These are phyloP conservation scores for Cucurbitaria berberidis DNA, from an alignment of 2,329 filamentous ascomycete genomes.

Conservation along the genomic window DNA sequence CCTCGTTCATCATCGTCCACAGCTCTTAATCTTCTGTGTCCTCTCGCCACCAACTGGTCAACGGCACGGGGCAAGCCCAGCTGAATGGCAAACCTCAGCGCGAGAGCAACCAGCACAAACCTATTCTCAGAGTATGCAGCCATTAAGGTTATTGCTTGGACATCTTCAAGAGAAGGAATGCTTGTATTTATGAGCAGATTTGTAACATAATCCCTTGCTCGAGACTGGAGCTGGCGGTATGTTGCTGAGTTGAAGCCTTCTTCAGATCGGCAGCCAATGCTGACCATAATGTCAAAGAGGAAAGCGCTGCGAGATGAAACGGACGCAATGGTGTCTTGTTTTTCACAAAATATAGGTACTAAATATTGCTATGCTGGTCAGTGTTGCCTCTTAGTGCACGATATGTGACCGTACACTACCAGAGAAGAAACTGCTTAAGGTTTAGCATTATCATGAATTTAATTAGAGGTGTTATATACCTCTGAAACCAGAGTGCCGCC, in stretches of 20 bases:
- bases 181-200: conserved; percentile 53
- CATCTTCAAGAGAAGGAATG: conserved; percentile 54
- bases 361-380: conserved; percentile 51
- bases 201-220: conserved; percentile 51
- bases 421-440: conserved; percentile 34
- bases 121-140: conserved; percentile 62
- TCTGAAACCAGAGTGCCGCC: conserved; percentile 34
- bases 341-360: conserved; percentile 57
- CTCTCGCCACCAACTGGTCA: conserved; percentile 50
- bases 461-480: conserved; percentile 9
- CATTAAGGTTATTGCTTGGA: conserved; percentile 60
- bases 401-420: conserved; percentile 29
- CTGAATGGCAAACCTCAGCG: conserved; percentile 59
- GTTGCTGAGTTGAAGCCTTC: conserved; percentile 49
- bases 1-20: conserved; percentile 33
- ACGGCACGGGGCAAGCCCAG: conserved; percentile 50
- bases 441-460: conserved; percentile 2
- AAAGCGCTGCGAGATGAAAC: conserved; percentile 57
- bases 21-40: neutral
- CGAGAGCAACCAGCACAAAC: conserved; percentile 58
- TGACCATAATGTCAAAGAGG: conserved; percentile 60
- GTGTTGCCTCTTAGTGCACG: neutral
- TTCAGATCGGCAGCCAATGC: conserved; percentile 59
- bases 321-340: conserved; percentile 54
- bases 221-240: conserved; percentile 44